Evolutionary conservation across 805 yeast species (phyloP).

Genomic region (Cyberlindnera galapagoensis): DNA sequence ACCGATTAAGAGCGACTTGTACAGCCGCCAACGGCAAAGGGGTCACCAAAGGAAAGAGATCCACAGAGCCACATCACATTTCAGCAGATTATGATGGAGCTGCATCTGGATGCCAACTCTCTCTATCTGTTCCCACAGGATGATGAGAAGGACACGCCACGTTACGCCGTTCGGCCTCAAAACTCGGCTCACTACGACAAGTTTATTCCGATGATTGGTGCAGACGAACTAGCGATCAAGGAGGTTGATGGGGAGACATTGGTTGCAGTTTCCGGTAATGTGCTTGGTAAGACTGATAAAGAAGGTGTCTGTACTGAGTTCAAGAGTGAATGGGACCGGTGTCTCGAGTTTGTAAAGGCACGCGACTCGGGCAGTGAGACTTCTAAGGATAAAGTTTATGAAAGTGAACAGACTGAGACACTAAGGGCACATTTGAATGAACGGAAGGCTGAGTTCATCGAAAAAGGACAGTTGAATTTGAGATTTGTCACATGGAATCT

Average conservation of each 20-base stretch:
- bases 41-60: too few relatives aligned
- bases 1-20: too few relatives aligned
- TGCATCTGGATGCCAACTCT: conserved; percentile 11
- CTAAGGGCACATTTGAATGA: conserved; percentile 10
- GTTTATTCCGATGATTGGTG: conserved; percentile 13
- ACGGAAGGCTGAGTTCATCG: conserved; percentile 14
- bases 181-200: conserved; percentile 8
- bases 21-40: too few relatives aligned
- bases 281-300: conserved; percentile 3
- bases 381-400: background rate
- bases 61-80: background rate
- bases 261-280: conserved; percentile 5
- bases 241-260: conserved; percentile 2
- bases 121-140: conserved; percentile 25
- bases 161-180: conserved; percentile 19
- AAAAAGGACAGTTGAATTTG: conserved; percentile 17
- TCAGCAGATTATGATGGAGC: conserved; percentile 9
- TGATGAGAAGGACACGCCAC: conserved; percentile 21
- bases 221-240: conserved; percentile 6
- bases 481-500: conserved; percentile 36
- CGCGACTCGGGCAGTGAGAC: conserved; percentile 7
- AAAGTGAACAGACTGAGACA: too few relatives aligned
- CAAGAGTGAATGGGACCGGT: conserved; percentile 7
- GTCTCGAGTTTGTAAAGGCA: conserved; percentile 3
- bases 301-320: conserved; percentile 3